A percentile compares a stretch with the other conserved stretches of the same genome.
Conservation (phyloP, 1,284 basidiomycete species). For the Waitea zeae region DNA sequence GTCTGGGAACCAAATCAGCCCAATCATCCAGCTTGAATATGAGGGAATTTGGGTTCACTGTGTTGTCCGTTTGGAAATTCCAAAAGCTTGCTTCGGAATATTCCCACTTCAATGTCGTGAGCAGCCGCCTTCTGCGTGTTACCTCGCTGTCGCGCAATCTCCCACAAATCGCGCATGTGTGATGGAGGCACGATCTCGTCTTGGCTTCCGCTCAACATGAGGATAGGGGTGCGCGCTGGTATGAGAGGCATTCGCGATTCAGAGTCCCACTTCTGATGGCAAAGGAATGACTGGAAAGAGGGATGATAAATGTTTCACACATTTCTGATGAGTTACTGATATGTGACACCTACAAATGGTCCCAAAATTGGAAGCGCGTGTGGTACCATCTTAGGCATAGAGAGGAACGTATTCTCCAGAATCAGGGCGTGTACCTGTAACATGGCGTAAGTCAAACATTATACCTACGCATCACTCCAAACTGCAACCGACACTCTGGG, state of each 20-base stretch:
- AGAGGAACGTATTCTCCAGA: conserved; percentile 87
- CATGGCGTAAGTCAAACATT: conserved; percentile 1
- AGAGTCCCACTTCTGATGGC: conserved; percentile 87
- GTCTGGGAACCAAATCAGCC: conserved; percentile 9
- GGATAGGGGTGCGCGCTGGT: conserved; percentile 56
- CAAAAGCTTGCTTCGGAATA: conserved; percentile 4
- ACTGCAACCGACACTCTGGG: conserved; percentile 31
- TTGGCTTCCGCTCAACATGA: conserved; percentile 66
- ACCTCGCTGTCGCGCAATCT: conserved; percentile 31
- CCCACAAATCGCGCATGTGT: conserved; percentile 74
- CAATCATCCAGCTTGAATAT: not conserved
- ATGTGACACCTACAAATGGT: conserved; percentile 25
- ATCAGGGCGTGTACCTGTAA: conserved; percentile 61
- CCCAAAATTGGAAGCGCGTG: conserved; percentile 65
- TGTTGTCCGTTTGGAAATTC: conserved; percentile 7
- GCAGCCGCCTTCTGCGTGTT: not conserved
- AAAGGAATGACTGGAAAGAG: conserved; percentile 52
- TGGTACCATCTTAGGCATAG: conserved; percentile 67
- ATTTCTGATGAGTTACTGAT: not conserved
- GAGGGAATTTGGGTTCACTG: conserved; percentile 5
- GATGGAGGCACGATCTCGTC: conserved; percentile 78
- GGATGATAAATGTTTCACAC: no score
- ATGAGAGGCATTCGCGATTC: conserved; percentile 52
- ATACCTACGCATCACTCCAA: not conserved
- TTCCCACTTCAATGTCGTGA: not conserved